Base-by-base conservation (phyloP, 176 grass and related monocot genomes). In the Neostapfia colusana region DNA sequence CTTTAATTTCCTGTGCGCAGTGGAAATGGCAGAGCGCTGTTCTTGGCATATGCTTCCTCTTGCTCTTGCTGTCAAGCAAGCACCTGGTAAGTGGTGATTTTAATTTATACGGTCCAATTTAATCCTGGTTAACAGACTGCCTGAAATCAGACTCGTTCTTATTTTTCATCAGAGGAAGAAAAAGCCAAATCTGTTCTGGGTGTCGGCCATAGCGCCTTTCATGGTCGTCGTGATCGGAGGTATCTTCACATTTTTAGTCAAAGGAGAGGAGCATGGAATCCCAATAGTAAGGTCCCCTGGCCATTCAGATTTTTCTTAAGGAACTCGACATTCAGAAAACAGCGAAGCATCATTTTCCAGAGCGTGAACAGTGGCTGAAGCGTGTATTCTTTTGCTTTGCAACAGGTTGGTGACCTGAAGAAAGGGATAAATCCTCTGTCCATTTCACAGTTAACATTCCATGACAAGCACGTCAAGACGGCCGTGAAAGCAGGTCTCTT, bases 341-440 rank as follows among this genome's bases (percentile, higher is more conserved):
- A 59, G 27, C 31, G 8, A 7, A 6, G 38, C n/a, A 48, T 28
- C 15, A 7, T 23, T 50, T 28, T 53, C 20, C 42, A 36, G 65
- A 72, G 58, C 16, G 15, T 53, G 17, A 40, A 56, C 35, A 10
- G 39, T 75, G 57, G 18, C 23, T 76, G 20, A 46, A 26, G 14
- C 11, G 5, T 35, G 42, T 20, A 55, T 17, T 34, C 6, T 10
- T 10, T 51, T 49, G 42, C 25, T 24, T 18, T 69, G 65, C 16
- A 18, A 81, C 82, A 99, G 95, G 95, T 99, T 57, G 95, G 95
- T 81, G 74, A 84, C 8, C 73, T 99, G 80, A 95, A 85, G 58
- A 99, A 99, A 67, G 95, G 95, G 63, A 27, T 99, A 13, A 99
- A 95, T 78, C 95, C 95, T 0, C 65, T 99, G 43, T 92, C 89